phyloP scores from a whole-genome alignment of 2,329 filamentous ascomycete species.

The Clonostachys byssicola region DNA sequence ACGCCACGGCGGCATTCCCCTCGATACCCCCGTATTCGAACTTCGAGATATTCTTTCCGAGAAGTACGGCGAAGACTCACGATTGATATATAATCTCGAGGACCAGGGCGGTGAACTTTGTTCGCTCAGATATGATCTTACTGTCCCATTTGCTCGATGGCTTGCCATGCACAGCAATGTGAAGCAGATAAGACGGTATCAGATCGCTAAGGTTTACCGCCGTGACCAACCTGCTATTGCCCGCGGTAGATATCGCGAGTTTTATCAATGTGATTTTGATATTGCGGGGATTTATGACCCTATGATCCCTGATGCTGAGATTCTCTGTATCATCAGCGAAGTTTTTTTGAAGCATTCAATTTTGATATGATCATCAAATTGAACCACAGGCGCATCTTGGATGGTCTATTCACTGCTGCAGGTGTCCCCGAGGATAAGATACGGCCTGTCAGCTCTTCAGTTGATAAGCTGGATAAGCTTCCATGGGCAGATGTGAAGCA shows the following conservation, averaged over 20 bases:
- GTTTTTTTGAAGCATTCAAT: slow-evolving; percentile 77
- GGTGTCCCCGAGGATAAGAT: slow-evolving; percentile 86
- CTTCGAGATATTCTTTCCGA: slow-evolving; percentile 80
- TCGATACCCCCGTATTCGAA: slow-evolving; percentile 83
- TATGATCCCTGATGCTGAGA: slow-evolving; percentile 90
- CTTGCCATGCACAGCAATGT: slow-evolving; percentile 47
- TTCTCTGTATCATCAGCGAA: slow-evolving; percentile 78
- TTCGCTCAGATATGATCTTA: slow-evolving; percentile 81
- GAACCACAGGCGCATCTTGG: slow-evolving; percentile 91
- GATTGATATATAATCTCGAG: slow-evolving; percentile 84
- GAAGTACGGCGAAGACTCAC: slow-evolving; percentile 90
- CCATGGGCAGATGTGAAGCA: slow-evolving; percentile 86
- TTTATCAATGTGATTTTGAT: slow-evolving; percentile 97
- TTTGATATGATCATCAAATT: slow-evolving; percentile 86
- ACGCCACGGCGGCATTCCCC: slow-evolving; percentile 73
- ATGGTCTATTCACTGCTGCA: slow-evolving; percentile 86
- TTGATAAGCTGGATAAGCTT: slow-evolving; percentile 92
- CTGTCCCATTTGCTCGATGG: slow-evolving; percentile 84
- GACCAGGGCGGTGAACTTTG: slow-evolving; percentile 76
- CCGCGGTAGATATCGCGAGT: slow-evolving; percentile 80
- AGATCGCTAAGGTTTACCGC: slow-evolving; percentile 79
- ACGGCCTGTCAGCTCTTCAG: slow-evolving; percentile 82
- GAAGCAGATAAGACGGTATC: slow-evolving; percentile 85
- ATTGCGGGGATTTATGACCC: slow-evolving; percentile 84
- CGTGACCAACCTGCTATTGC: slow-evolving; percentile 43